A percentile compares a stretch with the other conserved stretches of the same genome.
These are phyloP conservation scores for Parmelia sp. DNA, from an alignment of 495 filamentous ascomycete species.

Conservation along the genomic window DNA sequence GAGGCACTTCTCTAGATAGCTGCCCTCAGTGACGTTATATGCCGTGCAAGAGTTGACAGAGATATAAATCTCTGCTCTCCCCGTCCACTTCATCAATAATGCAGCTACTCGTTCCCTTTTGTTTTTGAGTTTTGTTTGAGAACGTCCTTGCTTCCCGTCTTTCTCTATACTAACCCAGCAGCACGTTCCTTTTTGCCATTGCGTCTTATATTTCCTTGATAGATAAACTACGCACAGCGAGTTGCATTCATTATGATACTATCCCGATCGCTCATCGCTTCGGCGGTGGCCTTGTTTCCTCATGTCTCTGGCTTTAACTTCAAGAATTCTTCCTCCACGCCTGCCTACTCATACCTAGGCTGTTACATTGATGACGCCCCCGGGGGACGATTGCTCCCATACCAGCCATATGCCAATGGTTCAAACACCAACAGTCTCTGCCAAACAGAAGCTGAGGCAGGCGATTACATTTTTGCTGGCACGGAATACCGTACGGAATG, in stretches of 20 bases:
- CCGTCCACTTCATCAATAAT: too few relatives aligned
- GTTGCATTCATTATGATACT: neutral
- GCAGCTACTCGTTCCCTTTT: too few relatives aligned
- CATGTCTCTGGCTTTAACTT: slow-evolving; percentile 7
- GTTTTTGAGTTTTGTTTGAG: too few relatives aligned
- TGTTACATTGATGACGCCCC: slow-evolving; percentile 34
- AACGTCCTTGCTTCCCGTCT: too few relatives aligned
- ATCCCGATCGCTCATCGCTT: neutral
- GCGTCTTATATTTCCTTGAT: neutral
- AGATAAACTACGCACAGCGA: neutral
- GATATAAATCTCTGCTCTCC: neutral
- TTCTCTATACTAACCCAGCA: neutral
- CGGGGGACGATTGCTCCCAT: neutral
- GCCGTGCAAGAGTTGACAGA: neutral
- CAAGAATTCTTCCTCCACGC: slow-evolving; percentile 16
- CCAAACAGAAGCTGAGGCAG: neutral
- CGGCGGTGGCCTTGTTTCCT: slow-evolving; percentile 6
- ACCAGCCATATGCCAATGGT: neutral
- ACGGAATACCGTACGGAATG: neutral
- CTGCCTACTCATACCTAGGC: slow-evolving; percentile 31
- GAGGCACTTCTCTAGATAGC: neutral
- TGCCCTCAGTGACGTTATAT: neutral
- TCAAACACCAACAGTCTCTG: neutral
- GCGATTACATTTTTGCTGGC: neutral
- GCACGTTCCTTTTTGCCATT: neutral